phyloP scores from a whole-genome alignment of 208 protist genomes.

The Leptomonas seymouri region DNA sequence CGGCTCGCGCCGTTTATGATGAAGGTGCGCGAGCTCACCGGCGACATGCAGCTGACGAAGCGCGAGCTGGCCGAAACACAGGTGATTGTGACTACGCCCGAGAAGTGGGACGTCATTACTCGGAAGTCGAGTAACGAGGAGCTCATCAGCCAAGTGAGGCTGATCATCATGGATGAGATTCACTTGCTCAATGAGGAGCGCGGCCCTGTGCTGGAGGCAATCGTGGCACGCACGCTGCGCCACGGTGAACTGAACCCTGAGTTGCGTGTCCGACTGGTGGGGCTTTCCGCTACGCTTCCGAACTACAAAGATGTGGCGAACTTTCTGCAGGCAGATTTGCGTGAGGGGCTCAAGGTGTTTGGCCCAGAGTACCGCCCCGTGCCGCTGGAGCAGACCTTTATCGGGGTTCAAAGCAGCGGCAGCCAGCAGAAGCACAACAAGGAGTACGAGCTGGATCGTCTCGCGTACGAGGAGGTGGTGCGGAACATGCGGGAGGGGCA shows the following conservation, averaged over 20 bases:
- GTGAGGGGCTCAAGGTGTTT: constrained; percentile 97
- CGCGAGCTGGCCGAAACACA: constrained; percentile 97
- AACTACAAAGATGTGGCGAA: constrained; percentile 99
- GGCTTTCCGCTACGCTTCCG: constrained; percentile 99
- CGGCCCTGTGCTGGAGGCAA: constrained; percentile 97
- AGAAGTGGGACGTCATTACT: constrained; percentile 99
- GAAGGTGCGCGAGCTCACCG: constrained; percentile 97
- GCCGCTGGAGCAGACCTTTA: constrained; percentile 96
- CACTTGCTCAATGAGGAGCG: constrained; percentile 99
- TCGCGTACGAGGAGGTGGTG: constrained; percentile 83
- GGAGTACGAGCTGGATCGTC: constrained; percentile 63
- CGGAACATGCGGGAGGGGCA: constrained; percentile 91
- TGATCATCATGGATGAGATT: constrained; percentile 99
- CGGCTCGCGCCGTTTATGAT: constrained; percentile 92
- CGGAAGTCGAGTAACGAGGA: constrained; percentile 97
- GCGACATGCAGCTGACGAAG: constrained; percentile 99
- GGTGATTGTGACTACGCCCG: constrained; percentile 99
- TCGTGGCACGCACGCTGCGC: constrained; percentile 98
- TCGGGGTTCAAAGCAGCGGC: constrained; percentile 82
- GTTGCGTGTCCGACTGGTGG: constrained; percentile 94
- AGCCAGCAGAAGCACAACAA: constrained; percentile 45
- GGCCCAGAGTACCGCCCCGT: constrained; percentile 96
- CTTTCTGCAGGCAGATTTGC: constrained; percentile 95
- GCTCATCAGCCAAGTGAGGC: constrained; percentile 83
- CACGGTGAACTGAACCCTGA: constrained; percentile 93